Base-by-base conservation (phyloP, 306 rosid species). In the Inga laurina region DNA sequence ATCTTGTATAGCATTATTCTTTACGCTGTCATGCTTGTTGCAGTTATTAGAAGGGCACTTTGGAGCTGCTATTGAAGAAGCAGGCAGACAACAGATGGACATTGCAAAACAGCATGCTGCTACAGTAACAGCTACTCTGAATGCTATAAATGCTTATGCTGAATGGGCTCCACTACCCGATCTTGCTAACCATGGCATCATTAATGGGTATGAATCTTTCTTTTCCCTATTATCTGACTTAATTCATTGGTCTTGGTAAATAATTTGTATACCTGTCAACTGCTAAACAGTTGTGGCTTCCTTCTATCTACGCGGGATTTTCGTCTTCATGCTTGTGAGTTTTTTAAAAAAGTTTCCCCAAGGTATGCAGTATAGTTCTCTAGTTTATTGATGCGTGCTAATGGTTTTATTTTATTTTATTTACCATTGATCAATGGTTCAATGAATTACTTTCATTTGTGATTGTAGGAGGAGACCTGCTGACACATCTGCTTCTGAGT, bases 101-200 rank as follows among this genome's bases (percentile, higher is more conserved):
- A 51, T 85, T 32, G 97, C 94, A 74, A 94, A 94, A 84, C 94
- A 91, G 73, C 98, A 94, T 82, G 98, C 92, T 74, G 92, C 97
- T 19, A 74, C 97, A 34, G 94, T 92, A 69, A 90, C 91, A 71
- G 89, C 97, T 78, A 86, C 91, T 78, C 85, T 96, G 81, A 92
- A 94, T 90, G 97, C 99, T 77, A 67, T 94, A 68, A 94, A 90
- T 77, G 99, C 99, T 70, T 96, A 96, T 90, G 95, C 98, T 77
- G 99, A 96, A 83, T 96, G 99, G 99, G 99, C 98, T 76, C 98
- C 99, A 22, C 84, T 96, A 80, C 89, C 98, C 3, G 98, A 94
- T 89, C 97, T 96, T 82, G 93, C 95, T 16, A 88, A 92, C 82
- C 88, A 87, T 90, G 98, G 98, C 86, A 91, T 96, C 87, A 91